Percentiles rank a stretch among this genome's conserved stretches.
These are phyloP conservation scores for Phyllosticta citriasiana DNA, from an alignment of 2,329 filamentous ascomycete genomes.

Conservation along the genomic window DNA sequence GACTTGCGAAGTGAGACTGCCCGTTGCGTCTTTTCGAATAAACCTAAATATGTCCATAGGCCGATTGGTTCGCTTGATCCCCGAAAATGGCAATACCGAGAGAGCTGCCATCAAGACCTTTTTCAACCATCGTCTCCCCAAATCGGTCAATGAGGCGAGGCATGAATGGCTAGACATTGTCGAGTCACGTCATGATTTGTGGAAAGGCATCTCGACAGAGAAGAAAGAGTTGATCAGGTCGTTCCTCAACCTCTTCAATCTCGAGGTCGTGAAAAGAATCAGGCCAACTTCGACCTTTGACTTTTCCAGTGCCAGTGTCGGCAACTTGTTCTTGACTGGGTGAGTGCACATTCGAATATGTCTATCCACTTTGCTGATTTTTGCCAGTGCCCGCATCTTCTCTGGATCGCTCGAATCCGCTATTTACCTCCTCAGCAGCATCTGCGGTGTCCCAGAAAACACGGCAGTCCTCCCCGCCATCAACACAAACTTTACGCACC, in stretches of 20 bases:
- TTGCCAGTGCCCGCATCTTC: conserved; percentile 60
- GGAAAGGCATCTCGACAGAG: conserved; percentile 45
- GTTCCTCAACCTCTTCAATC: conserved; percentile 40
- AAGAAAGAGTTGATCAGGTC: conserved; percentile 44
- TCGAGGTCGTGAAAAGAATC: conserved; percentile 39
- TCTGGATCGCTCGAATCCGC: conserved; percentile 86
- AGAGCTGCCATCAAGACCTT: conserved; percentile 66
- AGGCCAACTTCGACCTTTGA: conserved; percentile 39
- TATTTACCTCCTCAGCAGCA: conserved; percentile 78
- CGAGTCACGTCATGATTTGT: conserved; percentile 68
- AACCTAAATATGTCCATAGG: conserved; percentile 41
- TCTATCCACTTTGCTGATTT: conserved; percentile 52
- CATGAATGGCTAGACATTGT: conserved; percentile 83
- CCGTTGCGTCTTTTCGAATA: neutral
- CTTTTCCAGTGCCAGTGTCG: conserved; percentile 41
- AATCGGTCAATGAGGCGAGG: conserved; percentile 51
- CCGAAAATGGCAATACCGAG: conserved; percentile 44
- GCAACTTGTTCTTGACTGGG: conserved; percentile 43
- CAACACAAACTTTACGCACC: conserved; percentile 90
- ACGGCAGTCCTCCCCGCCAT: conserved; percentile 79
- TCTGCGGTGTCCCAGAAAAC: conserved; percentile 70
- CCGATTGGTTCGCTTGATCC: conserved; percentile 83
- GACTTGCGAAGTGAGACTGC: conserved; percentile 58
- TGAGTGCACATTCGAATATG: conserved; percentile 18
- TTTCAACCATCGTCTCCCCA: conserved; percentile 77